Conservation (phyloP, 2,329 filamentous ascomycete genomes). For the Exophiala viscosa region DNA sequence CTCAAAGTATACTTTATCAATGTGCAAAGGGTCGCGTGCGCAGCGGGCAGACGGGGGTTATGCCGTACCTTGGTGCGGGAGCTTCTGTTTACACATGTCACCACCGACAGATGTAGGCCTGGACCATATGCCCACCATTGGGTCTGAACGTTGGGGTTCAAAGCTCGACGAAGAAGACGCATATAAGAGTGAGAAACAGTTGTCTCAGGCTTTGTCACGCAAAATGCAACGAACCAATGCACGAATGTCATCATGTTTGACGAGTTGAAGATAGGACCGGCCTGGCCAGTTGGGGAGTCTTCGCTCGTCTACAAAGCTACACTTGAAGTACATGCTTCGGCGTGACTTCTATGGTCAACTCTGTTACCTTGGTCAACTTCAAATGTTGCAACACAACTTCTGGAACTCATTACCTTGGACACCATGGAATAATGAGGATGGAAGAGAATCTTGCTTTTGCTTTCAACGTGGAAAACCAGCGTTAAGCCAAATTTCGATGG, state of each 20-base stretch:
- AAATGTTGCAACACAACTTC: neutral
- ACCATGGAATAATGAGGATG: neutral
- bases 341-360: neutral
- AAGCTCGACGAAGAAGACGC: neutral
- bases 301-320: neutral
- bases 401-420: neutral
- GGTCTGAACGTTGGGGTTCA: slow-evolving; percentile 6
- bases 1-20: neutral
- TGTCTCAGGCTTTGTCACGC: slow-evolving; percentile 7
- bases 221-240: slow-evolving; percentile 4
- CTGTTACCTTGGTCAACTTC: neutral
- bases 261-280: slow-evolving; percentile 3
- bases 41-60: slow-evolving; percentile 17
- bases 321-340: neutral
- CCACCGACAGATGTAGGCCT: slow-evolving; percentile 7
- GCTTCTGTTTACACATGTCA: slow-evolving; percentile 9
- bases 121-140: neutral
- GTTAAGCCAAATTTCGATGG: neutral
- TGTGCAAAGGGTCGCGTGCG: slow-evolving; percentile 8
- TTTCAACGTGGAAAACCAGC: neutral
- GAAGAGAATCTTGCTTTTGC: neutral
- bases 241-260: slow-evolving; percentile 2
- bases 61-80: slow-evolving; percentile 17
- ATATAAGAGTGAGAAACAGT: neutral
- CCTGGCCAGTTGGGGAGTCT: slow-evolving; percentile 6